Conservation (phyloP, 495 filamentous ascomycete genomes). For the Penicillium turbatum region DNA sequence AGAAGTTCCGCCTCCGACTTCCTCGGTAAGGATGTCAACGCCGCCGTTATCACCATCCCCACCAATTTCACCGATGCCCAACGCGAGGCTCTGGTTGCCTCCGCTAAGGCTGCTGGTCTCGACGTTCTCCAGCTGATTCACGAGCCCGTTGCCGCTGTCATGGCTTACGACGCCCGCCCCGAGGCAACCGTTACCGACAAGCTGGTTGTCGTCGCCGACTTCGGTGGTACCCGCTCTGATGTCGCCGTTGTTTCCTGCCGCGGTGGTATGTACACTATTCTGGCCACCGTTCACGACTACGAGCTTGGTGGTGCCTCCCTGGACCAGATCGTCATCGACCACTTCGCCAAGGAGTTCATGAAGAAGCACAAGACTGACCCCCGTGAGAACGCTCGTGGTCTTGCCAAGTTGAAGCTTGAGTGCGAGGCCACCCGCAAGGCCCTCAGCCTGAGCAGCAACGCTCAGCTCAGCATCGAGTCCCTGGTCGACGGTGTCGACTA, state of each 20-base stretch:
- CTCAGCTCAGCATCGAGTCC: constrained; percentile 85
- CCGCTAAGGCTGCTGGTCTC: constrained; percentile 76
- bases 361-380: constrained; percentile 92
- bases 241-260: constrained; percentile 84
- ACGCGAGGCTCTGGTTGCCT: constrained; percentile 67
- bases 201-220: constrained; percentile 84
- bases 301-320: constrained; percentile 77
- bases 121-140: constrained; percentile 89
- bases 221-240: constrained; percentile 91
- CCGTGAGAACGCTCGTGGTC: constrained; percentile 67
- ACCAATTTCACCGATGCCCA: constrained; percentile 89
- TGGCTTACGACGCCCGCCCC: constrained; percentile 87
- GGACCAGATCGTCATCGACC: constrained; percentile 86
- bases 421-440: constrained; percentile 86
- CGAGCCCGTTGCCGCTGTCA: constrained; percentile 86
- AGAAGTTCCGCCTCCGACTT: constrained; percentile 83
- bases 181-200: constrained; percentile 75
- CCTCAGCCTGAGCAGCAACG: constrained; percentile 79
- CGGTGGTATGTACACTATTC: constrained; percentile 93
- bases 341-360: constrained; percentile 97
- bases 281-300: constrained; percentile 93
- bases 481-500: constrained; percentile 87
- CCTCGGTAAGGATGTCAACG: constrained; percentile 84
- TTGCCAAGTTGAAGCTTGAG: constrained; percentile 92
- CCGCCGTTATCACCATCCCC: constrained; percentile 88